Evolutionary conservation across 108 stramenopile genomes (phyloP), one percentile per base, ranked within the genome.

Genomic region (Cyclotella choctawhatcheeana): DNA sequence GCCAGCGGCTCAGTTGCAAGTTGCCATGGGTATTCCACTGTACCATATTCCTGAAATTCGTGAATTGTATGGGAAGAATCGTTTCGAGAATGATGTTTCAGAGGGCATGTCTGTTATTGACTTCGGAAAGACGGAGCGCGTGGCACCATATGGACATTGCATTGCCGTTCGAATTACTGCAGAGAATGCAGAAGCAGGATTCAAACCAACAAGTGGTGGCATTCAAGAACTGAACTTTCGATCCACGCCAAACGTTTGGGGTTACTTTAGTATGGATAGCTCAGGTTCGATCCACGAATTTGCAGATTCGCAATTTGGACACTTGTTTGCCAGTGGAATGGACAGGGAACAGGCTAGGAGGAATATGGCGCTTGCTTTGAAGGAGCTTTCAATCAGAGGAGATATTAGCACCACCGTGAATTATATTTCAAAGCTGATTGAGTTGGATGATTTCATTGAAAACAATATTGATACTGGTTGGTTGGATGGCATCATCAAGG

Each of bases 251-350:
- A 96, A 97, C 79, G 99, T 99, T 16, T 99, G 99, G 99, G 99
- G 99, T 24, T 99, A 99, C 87, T 99, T 99, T 72, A 89, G 87
- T 48, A 98, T 99, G 85, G 97, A 99, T 85, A 89, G 89, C 74
- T 94, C 92, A 17, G 99, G 99, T 5, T 88, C 95, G 47, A 96
- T 99, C 35, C 99, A 99, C 82, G 98, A 99, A 83, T 99, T 98
- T 81, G 98, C 99, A 26, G 99, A 99, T 73, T 98, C 97, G 5
- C 99, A 99, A 76, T 99, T 99, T 85, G 99, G 99, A 20, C 99
- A 99, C 79, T 86, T 99, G 71, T 99, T 99, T 84, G 98, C 97
- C 61, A 87, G 67, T 65, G 99, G 99, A 18, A 69, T 64, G 17
- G 92, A 94, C 73, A 82, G 99, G 14, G 99, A 99, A 82, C 92